Percentiles rank a stretch among this genome's conserved stretches.
These are phyloP conservation scores for Flaveria sonorensis DNA, from an alignment of 129 eudicot species.

Conservation along the genomic window DNA sequence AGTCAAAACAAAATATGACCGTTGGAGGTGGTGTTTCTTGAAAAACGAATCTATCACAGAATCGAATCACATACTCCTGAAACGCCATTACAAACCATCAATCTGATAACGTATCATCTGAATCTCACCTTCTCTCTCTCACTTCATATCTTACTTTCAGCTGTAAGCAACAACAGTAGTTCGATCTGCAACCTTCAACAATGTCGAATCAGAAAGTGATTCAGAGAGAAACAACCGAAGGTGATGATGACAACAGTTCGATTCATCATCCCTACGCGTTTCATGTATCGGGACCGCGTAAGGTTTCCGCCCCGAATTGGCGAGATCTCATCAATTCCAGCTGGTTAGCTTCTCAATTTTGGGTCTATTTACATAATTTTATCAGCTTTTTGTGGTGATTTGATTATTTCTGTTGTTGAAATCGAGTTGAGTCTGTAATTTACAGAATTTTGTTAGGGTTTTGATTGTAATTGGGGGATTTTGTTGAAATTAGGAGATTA, in stretches of 20 bases:
- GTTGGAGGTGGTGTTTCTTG: constrained; percentile 17
- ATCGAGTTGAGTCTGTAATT: neutral
- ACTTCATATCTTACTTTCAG: neutral
- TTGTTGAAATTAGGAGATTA: no score
- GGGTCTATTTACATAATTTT: neutral
- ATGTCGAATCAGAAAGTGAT: constrained; percentile 29
- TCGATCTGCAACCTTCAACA: constrained; percentile 2
- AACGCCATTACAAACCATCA: constrained; percentile 9
- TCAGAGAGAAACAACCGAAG: constrained; percentile 21
- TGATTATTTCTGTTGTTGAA: no score
- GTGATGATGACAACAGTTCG: constrained; percentile 16
- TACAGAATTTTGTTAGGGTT: neutral
- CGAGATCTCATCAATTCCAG: constrained; percentile 77
- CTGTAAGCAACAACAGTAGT: neutral
- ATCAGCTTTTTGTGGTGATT: neutral
- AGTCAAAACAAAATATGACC: constrained; percentile 29
- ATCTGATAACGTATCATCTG: constrained; percentile 4
- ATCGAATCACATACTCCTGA: constrained; percentile 26
- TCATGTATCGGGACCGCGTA: constrained; percentile 93
- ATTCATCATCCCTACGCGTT: constrained; percentile 77
- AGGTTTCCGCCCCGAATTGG: constrained; percentile 87
- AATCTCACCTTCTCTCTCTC: neutral
- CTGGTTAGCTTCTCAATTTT: constrained; percentile 49
- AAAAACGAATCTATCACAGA: neutral
- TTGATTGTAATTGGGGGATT: neutral